Conservation (phyloP, 192 early-diverging fungal species). For the Backusella psychrophila region DNA sequence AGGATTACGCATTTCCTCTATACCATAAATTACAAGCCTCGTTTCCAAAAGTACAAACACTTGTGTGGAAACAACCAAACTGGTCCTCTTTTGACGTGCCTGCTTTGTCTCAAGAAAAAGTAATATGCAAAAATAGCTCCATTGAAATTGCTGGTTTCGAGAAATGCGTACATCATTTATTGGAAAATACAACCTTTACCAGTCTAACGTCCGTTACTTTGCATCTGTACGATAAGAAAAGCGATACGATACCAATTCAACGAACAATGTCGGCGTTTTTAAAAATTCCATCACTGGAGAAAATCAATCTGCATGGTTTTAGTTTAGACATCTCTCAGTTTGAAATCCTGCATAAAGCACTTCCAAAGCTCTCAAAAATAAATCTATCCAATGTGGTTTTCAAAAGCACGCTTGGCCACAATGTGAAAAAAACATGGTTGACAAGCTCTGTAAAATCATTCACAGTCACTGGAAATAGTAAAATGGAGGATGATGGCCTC, state of each 20-base stretch:
- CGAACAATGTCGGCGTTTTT: background rate
- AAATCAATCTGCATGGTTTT: background rate
- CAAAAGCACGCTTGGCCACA: background rate
- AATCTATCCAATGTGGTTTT: background rate
- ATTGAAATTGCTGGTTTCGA: background rate
- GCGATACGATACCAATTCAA: background rate
- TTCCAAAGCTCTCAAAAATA: background rate
- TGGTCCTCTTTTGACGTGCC: background rate
- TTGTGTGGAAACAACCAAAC: background rate
- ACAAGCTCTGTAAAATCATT: background rate
- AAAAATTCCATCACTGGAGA: background rate
- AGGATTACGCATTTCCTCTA: background rate
- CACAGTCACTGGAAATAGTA: background rate
- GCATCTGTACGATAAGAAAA: background rate
- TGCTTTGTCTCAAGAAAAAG: background rate
- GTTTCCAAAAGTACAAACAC: background rate
- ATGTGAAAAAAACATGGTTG: background rate
- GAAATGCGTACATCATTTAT: background rate
- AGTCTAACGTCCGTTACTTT: background rate
- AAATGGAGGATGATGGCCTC: background rate
- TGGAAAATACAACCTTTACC: background rate
- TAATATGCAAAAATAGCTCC: background rate
- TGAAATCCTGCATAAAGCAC: background rate
- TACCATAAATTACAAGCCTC: background rate
- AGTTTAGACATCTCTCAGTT: background rate